These are phyloP conservation scores for Paramecium primaurelia DNA, from an alignment of 73 alveolate species.

Conservation along the genomic window DNA sequence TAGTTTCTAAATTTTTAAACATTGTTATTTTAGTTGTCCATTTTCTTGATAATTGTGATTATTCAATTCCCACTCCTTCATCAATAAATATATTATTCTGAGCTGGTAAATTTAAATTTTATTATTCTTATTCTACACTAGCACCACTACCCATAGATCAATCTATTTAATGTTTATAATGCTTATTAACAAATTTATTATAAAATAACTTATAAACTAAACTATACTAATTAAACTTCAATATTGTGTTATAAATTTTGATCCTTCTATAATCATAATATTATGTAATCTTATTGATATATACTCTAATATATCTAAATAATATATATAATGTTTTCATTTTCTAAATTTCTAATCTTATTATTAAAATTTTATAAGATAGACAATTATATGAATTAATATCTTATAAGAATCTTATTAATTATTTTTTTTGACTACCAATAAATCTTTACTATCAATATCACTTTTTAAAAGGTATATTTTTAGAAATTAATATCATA, in stretches of 20 bases:
- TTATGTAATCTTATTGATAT: background rate
- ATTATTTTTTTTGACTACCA: too few species aligned
- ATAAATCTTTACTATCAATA: too few species aligned
- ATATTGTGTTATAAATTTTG: background rate
- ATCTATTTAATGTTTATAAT: background rate
- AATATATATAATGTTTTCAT: too few species aligned
- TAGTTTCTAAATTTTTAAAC: background rate
- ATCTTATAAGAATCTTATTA: too few species aligned
- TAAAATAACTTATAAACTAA: background rate
- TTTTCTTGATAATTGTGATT: background rate
- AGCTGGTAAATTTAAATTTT: background rate
- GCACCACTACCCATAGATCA: slow-evolving; percentile 4
- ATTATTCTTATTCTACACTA: background rate
- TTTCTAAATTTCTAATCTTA: too few species aligned
- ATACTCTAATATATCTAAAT: too few species aligned
- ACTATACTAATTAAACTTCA: background rate
- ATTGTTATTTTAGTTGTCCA: slow-evolving; percentile 9
- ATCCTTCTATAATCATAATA: background rate
- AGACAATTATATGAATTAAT: too few species aligned
- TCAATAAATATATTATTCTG: background rate
- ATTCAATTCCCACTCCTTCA: slow-evolving; percentile 9
- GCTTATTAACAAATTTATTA: background rate
- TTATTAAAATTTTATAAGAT: too few species aligned
- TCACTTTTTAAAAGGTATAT: too few species aligned
- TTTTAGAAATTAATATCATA: too few species aligned